Percentiles rank a stretch among this genome's conserved stretches.
These are phyloP conservation scores for Wickerhamomyces canadensis DNA, from an alignment of 805 yeast species.

Conservation along the genomic window DNA sequence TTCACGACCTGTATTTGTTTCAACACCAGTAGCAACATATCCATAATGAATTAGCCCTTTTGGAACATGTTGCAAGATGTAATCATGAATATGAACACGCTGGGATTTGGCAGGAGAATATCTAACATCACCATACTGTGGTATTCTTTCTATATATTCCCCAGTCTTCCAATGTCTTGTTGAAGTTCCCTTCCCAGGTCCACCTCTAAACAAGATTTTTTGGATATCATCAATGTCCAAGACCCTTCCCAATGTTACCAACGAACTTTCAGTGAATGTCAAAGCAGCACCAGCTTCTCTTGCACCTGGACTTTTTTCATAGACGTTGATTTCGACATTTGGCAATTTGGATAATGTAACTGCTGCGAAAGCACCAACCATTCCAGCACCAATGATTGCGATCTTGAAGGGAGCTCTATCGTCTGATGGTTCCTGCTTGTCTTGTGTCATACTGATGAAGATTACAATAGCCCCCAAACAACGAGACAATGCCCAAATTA, in stretches of 20 bases:
- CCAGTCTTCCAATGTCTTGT: conserved; percentile 15
- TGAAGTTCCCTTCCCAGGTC: conserved; percentile 2
- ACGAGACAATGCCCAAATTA: no score
- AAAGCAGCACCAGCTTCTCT: conserved; percentile 16
- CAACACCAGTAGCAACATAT: conserved; percentile 1
- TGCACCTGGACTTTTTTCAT: conserved; percentile 8
- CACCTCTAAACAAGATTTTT: conserved; percentile 6
- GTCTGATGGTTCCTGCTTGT: no score
- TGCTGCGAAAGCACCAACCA: conserved; percentile 8
- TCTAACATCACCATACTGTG: background rate
- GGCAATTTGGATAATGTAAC: conserved; percentile 8
- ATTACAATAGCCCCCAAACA: no score
- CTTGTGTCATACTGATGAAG: conserved; percentile 2
- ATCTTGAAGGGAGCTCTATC: background rate
- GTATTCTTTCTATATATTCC: background rate
- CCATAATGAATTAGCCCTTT: conserved; percentile 2
- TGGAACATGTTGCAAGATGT: conserved; percentile 6
- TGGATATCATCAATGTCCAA: conserved; percentile 11
- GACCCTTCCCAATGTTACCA: conserved; percentile 5
- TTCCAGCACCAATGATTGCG: conserved; percentile 6
- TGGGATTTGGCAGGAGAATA: conserved; percentile 9
- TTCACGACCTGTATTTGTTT: background rate
- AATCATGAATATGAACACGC: conserved; percentile 7
- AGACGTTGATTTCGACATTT: conserved; percentile 8
- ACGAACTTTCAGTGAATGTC: conserved; percentile 8